These are phyloP conservation scores for Xylariaceae sp. DNA, from an alignment of 2,329 filamentous ascomycete species.

Conservation along the genomic window DNA sequence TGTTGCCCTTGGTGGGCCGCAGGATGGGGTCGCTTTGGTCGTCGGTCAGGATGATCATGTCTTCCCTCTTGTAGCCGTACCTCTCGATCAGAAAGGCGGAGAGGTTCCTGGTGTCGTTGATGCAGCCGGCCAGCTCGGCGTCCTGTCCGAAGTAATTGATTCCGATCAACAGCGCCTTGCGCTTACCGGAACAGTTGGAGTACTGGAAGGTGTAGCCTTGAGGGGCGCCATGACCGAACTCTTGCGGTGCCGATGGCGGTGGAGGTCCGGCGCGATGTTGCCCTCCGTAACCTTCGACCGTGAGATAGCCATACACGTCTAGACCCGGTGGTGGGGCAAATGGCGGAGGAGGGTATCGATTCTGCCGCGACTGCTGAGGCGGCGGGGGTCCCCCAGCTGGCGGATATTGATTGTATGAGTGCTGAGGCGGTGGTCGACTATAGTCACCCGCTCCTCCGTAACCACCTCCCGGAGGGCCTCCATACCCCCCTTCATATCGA, in stretches of 20 bases:
- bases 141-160: conserved; percentile 76
- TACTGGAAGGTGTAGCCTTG: conserved; percentile 68
- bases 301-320: conserved; percentile 44
- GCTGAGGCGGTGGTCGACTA: conserved; percentile 12
- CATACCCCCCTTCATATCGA: conserved; percentile 3
- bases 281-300: conserved; percentile 28
- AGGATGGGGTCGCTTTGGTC: conserved; percentile 65
- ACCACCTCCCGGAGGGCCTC: conserved; percentile 9
- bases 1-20: conserved; percentile 70
- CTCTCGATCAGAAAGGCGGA: conserved; percentile 62
- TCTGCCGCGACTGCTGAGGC: conserved; percentile 20
- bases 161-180: conserved; percentile 70
- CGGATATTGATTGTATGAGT: conserved; percentile 24
- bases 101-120: conserved; percentile 77
- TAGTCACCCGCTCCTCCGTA: conserved; percentile 18
- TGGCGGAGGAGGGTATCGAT: conserved; percentile 24
- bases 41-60: conserved; percentile 75
- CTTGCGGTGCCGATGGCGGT: conserved; percentile 46
- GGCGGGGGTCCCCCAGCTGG: conserved; percentile 25
- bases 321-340: conserved; percentile 38
- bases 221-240: conserved; percentile 64
- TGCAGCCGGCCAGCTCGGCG: conserved; percentile 68
- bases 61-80: conserved; percentile 68
- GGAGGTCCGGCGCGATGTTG: conserved; percentile 33
- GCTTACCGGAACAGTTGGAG: conserved; percentile 65